Base-by-base conservation (phyloP, 2,329 filamentous ascomycete genomes). In the Exophiala aquamarina region DNA sequence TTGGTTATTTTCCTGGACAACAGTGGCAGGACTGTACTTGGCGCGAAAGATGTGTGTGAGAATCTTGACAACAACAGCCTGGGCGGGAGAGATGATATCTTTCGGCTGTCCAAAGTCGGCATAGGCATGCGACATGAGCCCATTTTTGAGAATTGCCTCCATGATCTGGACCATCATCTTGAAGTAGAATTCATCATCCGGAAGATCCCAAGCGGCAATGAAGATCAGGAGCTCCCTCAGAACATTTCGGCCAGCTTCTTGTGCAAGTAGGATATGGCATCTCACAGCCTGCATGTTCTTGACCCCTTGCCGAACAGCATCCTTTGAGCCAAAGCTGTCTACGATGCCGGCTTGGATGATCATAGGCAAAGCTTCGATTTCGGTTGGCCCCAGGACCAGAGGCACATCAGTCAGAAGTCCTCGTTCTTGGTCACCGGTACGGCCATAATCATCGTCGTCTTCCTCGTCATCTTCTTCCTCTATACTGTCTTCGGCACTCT, bases 161-260 rank as follows among this genome's bases (percentile, higher is more conserved):
- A 96, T 89, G 50, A 97, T 95, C 67, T 96, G 91, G 35, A 90
- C 87, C 67, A 94, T 96, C 66, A 96, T 89, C 66, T 95, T 92
- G 73, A 95, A 96, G 62, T 96, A 95, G 29, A 95, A 81, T 52
- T 94, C 90, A 50, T 92, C 86, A 65, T 97, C 91, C 32, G 89
- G 86, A 60, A 96, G 84, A 63, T 96, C 92, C 92, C 92, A 97
- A 7, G 95, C 91, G 4, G 92, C 92, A 54, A 96, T 95, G 65
- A 96, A 96, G 49, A 97, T 94, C 34, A 97, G 76, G 61, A 97
- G 81, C 66, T 97, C 92, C 46, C 92, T 79, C 1, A 97, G 75
- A 3, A 97, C 74, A 62, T 94, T 95, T 58, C 91, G 84, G 3
- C 92, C 92, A 53, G 89, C 94, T 62, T 95, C 90, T 50, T 95